Conservation (phyloP, 352 stramenopile species). For the Phytophthora fragariae region DNA sequence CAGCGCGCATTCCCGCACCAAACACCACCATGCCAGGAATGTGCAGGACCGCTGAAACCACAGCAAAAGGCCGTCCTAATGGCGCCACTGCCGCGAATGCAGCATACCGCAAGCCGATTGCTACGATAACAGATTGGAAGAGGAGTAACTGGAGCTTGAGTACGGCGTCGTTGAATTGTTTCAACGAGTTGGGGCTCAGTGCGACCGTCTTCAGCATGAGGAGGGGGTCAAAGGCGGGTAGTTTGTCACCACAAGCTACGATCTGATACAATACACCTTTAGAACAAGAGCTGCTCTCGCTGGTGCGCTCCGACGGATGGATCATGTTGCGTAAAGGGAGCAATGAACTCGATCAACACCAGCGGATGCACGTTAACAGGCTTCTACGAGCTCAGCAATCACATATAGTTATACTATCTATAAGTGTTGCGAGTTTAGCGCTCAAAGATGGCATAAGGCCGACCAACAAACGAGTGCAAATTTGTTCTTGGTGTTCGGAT, state of each 20-base stretch:
- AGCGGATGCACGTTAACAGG: not conserved
- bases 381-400: no score
- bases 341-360: not conserved
- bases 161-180: conserved; percentile 12
- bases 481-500: no score
- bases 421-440: no score
- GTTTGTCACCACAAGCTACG: conserved; percentile 4
- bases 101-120: conserved; percentile 13
- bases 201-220: conserved; percentile 16
- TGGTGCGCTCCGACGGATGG: not conserved
- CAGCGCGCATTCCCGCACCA: conserved; percentile 11
- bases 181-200: conserved; percentile 18
- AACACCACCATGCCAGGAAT: conserved; percentile 18
- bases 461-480: no score
- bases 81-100: conserved; percentile 8
- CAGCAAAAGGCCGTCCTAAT: conserved; percentile 15
- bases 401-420: no score
- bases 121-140: not conserved
- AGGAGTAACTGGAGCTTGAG: conserved; percentile 2
- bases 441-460: no score
- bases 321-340: conserved; percentile 8
- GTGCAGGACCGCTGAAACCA: conserved; percentile 16
- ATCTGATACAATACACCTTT: conserved; percentile 15
- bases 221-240: conserved; percentile 22
- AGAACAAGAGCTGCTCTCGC: not conserved